A percentile compares a stretch with the other conserved stretches of the same genome.
These are phyloP conservation scores for Ricinus communis DNA, from an alignment of 345 rosid genomes.

Conservation along the genomic window DNA sequence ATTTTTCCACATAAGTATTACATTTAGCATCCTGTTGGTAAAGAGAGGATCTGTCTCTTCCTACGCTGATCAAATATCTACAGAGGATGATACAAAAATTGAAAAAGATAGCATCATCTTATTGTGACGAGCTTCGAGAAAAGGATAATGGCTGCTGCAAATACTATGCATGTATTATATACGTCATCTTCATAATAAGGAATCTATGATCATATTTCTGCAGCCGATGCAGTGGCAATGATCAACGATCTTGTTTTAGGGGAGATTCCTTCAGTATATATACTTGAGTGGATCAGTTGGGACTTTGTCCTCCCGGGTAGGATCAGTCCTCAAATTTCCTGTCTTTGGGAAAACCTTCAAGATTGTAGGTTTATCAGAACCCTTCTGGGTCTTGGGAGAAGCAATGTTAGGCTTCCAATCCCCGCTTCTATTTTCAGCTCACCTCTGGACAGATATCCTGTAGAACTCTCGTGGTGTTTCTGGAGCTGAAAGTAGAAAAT, in stretches of 20 bases:
- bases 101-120: background rate
- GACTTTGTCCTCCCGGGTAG: background rate
- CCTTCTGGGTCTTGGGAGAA: conserved; percentile 1
- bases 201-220: background rate
- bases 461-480: background rate
- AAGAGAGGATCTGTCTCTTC: background rate
- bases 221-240: background rate
- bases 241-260: background rate
- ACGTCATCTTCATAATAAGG: background rate
- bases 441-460: background rate
- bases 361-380: background rate
- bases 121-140: background rate
- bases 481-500: conserved; percentile 10
- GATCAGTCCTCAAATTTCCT: background rate
- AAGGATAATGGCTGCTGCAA: background rate
- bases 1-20: background rate
- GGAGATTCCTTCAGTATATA: background rate
- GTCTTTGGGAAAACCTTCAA: background rate
- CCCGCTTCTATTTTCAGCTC: conserved; percentile 9
- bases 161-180: background rate
- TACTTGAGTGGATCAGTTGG: background rate
- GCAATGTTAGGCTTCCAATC: conserved; percentile 10
- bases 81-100: background rate
- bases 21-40: background rate
- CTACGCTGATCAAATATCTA: background rate